A percentile compares a stretch with the other conserved stretches of the same genome.
phyloP scores from a whole-genome alignment of 257 asterid genomes.

The Datura wrightii region DNA sequence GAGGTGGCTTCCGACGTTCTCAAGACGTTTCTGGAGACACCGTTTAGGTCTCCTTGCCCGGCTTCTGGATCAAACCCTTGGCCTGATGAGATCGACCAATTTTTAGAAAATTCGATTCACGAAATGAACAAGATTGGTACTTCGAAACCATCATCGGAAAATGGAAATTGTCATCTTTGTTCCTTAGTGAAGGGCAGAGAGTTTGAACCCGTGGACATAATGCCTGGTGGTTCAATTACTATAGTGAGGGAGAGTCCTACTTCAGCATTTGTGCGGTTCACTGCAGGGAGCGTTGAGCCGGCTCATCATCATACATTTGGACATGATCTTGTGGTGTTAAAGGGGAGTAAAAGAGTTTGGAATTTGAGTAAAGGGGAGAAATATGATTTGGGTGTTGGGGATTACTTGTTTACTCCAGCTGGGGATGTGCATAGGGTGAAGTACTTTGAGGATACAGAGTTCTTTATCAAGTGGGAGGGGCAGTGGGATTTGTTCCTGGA shows the following conservation, averaged over 20 bases:
- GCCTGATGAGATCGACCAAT: slow-evolving; percentile 71
- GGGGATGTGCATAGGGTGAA: slow-evolving; percentile 85
- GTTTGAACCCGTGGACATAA: slow-evolving; percentile 62
- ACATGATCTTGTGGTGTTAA: slow-evolving; percentile 79
- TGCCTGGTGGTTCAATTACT: slow-evolving; percentile 89
- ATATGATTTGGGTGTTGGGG: slow-evolving; percentile 70
- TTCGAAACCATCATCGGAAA: neutral
- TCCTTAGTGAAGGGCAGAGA: slow-evolving; percentile 64
- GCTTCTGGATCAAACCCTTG: slow-evolving; percentile 82
- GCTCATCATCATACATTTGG: slow-evolving; percentile 90
- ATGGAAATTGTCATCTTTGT: slow-evolving; percentile 51
- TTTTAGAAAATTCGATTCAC: slow-evolving; percentile 54
- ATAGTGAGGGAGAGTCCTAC: slow-evolving; percentile 78
- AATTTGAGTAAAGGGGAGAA: slow-evolving; percentile 71
- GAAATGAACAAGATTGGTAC: slow-evolving; percentile 71
- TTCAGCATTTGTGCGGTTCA: slow-evolving; percentile 81
- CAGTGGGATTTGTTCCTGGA: slow-evolving; percentile 83
- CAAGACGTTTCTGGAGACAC: slow-evolving; percentile 61
- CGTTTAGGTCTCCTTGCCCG: slow-evolving; percentile 86
- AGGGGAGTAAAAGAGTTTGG: slow-evolving; percentile 83
- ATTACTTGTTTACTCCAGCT: slow-evolving; percentile 78
- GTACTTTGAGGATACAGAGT: slow-evolving; percentile 86
- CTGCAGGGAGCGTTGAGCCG: slow-evolving; percentile 86
- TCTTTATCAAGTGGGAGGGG: slow-evolving; percentile 94
- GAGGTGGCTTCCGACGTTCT: slow-evolving; percentile 61